Evolutionary conservation across 495 filamentous ascomycete genomes (phyloP).

Genomic region (Aspergillus indologenus): DNA sequence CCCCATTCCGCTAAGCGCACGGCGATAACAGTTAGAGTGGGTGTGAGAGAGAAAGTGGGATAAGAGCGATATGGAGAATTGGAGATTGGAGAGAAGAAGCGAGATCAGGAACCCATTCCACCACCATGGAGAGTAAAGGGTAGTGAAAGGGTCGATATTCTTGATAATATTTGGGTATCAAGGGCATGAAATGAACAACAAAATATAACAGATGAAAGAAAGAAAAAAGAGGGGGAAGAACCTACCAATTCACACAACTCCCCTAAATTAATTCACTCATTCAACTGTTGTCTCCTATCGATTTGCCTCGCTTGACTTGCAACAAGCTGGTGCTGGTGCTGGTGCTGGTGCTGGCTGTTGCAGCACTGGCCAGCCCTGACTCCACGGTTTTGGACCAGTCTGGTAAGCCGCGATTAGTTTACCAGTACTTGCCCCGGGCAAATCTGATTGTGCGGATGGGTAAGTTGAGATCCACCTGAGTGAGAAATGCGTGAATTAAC

Average conservation of each 20-base stretch:
- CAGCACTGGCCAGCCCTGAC: not conserved
- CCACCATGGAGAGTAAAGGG: too few relatives aligned
- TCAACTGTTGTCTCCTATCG: not conserved
- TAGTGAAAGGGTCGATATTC: too few relatives aligned
- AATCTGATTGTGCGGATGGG: not conserved
- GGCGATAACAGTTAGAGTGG: not conserved
- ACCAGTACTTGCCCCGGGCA: not conserved
- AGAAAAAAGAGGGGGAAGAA: not conserved
- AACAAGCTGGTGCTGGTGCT: not conserved
- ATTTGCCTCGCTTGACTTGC: not conserved
- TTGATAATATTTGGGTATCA: too few relatives aligned
- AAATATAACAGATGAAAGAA: not conserved
- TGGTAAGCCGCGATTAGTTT: not conserved
- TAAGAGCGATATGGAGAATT: not conserved
- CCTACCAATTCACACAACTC: not conserved
- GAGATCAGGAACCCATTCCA: not conserved
- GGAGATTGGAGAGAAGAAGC: not conserved
- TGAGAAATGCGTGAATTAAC: not conserved
- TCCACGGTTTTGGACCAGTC: not conserved
- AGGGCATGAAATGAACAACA: too few relatives aligned
- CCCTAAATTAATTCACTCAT: too few relatives aligned
- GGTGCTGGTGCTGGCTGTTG: too few relatives aligned
- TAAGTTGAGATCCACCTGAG: not conserved
- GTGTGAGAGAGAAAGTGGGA: too few relatives aligned
- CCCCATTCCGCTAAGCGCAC: slow-evolving; percentile 1